Evolutionary conservation across 2,329 filamentous ascomycete genomes (phyloP).

Genomic region (Aspergillus unguis): DNA sequence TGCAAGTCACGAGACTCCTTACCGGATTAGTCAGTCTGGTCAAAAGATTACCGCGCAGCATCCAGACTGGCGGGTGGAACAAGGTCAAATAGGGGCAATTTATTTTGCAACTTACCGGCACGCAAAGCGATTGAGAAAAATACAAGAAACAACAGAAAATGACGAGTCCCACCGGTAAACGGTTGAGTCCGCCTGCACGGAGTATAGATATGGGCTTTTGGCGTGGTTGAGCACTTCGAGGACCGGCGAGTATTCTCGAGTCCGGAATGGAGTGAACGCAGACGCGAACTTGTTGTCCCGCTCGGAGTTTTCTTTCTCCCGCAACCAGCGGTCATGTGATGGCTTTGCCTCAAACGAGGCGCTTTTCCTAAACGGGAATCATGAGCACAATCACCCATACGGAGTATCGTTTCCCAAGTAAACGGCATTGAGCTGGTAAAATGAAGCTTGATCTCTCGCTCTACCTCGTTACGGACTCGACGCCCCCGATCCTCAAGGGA

Average conservation of each 20-base stretch:
- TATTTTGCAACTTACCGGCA: not conserved
- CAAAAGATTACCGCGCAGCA: constrained; percentile 6
- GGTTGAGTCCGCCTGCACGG: not conserved
- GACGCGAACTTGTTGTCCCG: constrained; percentile 34
- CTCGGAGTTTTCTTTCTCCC: constrained; percentile 1
- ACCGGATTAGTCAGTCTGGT: constrained; percentile 28
- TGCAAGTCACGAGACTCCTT: constrained; percentile 36
- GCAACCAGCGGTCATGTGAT: constrained; percentile 7
- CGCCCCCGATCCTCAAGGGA: constrained; percentile 72
- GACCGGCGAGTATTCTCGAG: constrained; percentile 45
- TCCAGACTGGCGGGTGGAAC: not conserved
- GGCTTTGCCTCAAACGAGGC: constrained; percentile 9
- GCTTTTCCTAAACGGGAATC: constrained; percentile 5
- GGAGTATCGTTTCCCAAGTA: not conserved
- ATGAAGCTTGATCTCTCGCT: constrained; percentile 69
- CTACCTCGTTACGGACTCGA: constrained; percentile 92
- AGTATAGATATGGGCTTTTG: not conserved
- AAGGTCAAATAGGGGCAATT: not conserved
- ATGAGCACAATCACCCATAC: constrained; percentile 3
- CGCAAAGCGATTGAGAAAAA: not conserved
- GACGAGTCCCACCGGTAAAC: not conserved
- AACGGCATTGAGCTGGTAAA: constrained; percentile 15
- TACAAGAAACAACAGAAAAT: not conserved
- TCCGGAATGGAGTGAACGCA: constrained; percentile 41
- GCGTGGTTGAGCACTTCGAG: constrained; percentile 34